Percentiles rank a stretch among this genome's conserved stretches.
Conservation (phyloP, 306 rosid genomes). For the Quercus alba region DNA sequence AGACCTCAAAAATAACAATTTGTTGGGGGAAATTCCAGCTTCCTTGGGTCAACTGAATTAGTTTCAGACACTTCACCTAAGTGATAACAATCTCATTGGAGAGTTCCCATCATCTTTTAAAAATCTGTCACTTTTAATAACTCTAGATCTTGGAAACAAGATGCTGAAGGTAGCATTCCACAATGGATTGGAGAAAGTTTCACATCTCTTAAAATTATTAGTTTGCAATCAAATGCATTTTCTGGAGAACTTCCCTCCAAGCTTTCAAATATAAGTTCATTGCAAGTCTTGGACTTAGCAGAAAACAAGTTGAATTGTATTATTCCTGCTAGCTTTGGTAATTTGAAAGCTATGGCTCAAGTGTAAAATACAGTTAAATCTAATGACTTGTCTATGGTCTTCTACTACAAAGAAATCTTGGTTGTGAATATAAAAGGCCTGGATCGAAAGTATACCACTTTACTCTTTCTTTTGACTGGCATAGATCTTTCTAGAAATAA, state of each 20-base stretch:
- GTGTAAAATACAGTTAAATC: not conserved
- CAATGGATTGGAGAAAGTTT: conserved; percentile 35
- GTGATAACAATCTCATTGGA: conserved; percentile 30
- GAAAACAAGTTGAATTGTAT: conserved; percentile 31
- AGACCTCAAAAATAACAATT: conserved; percentile 32
- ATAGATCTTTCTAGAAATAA: conserved; percentile 46
- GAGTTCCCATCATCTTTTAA: conserved; percentile 33
- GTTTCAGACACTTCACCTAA: conserved; percentile 34
- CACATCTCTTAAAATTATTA: not conserved
- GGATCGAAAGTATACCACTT: conserved; percentile 5
- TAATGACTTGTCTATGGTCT: no score
- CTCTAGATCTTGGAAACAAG: conserved; percentile 42
- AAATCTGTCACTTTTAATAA: conserved; percentile 35
- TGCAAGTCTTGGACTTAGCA: conserved; percentile 45
- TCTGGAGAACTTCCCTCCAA: conserved; percentile 20
- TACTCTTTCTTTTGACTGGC: conserved; percentile 37
- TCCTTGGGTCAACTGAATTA: conserved; percentile 22
- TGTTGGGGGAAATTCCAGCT: conserved; percentile 33
- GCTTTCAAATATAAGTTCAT: conserved; percentile 33
- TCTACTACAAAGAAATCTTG: conserved; percentile 26
- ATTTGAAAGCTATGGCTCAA: conserved; percentile 27
- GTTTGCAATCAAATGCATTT: conserved; percentile 36
- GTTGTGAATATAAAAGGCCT: conserved; percentile 17
- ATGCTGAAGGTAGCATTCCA: conserved; percentile 25
- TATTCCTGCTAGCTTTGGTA: conserved; percentile 31